Evolutionary conservation across 23 red algal species (phyloP).

Genomic region (Rhodosorus marinus): DNA sequence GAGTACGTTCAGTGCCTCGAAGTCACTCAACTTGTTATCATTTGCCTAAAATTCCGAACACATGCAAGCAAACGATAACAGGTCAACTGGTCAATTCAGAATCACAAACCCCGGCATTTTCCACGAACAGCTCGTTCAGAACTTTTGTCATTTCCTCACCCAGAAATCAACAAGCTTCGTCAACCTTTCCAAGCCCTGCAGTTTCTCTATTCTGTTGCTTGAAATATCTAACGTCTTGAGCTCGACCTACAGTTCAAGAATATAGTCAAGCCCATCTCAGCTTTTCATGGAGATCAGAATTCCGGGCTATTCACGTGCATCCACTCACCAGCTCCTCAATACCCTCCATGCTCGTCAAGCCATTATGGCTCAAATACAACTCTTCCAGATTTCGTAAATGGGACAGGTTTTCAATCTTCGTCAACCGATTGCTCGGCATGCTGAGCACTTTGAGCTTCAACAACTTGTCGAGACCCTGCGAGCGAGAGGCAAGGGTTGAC

Average conservation of each 20-base stretch:
- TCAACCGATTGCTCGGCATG: conserved; percentile 85
- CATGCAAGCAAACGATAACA: neutral
- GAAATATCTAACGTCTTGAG: conserved; percentile 63
- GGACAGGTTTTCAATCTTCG: conserved; percentile 21
- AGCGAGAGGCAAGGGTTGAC: too few species aligned
- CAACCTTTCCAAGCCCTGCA: conserved; percentile 35
- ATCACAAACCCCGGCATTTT: too few species aligned
- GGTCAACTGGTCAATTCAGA: neutral
- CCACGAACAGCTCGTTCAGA: too few species aligned
- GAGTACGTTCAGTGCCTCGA: conserved; percentile 21
- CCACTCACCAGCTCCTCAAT: conserved; percentile 16
- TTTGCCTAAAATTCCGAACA: too few species aligned
- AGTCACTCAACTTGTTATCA: conserved; percentile 36
- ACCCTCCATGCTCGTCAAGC: conserved; percentile 39
- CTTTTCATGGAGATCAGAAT: too few species aligned
- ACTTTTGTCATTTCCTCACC: too few species aligned
- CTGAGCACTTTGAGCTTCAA: conserved; percentile 27
- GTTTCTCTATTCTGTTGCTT: conserved; percentile 45
- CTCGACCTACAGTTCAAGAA: too few species aligned
- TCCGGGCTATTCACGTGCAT: too few species aligned
- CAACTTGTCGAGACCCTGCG: conserved; percentile 22
- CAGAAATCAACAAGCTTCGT: conserved; percentile 69
- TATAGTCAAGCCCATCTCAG: too few species aligned
- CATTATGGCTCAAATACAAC: conserved; percentile 86
- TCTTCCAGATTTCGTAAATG: conserved; percentile 36